Base-by-base conservation (phyloP, 345 rosid species). In the Sisymbrium irio region DNA sequence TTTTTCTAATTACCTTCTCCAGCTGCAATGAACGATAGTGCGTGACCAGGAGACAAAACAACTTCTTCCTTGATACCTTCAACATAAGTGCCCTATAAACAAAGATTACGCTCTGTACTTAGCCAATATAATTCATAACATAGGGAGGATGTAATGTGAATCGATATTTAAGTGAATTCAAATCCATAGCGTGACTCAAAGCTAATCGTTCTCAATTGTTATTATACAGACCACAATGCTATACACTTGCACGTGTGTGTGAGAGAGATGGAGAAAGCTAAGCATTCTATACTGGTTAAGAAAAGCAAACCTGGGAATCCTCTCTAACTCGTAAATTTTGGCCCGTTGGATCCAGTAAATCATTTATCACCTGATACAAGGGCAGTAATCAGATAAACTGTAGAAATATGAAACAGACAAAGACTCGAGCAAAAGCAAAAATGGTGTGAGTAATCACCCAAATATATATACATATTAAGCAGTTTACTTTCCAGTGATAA, bases 41-140 rank as follows among this genome's bases (percentile, higher is more conserved):
- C 99, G 49, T 92, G 99, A 51, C 98, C 99, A 39, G 99, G 99
- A 82, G 99, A 96, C 81, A 96, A 82, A 47, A 96, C 98, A 57
- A 96, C 98, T 82, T 96, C 98, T 85, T 96, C 99, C 81, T 92
- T 96, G 79, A 96, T 90, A 57, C 99, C 99, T 82, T 96, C 99
- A 32, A 96, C 99, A 58, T 96, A 96, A 50, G 99, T 96, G 32
- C 99, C 99, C 99, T 96, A 80, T 36, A 67, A 82, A 59, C 19
- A 39, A 28, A 55, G 11, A 58, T 14, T 36, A 58, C 70, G 32
- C n/a, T 7, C 19, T 27, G 32, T 13, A 14, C 39, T 73, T 50
- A 61, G 44, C 57, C 60, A 56, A 55, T 45, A 25, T 20, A 9
- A 20, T 33, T 54, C 37, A 27, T 17, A 51, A 27, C 62, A 46